Base-by-base conservation (phyloP, 768 basidiomycete species). In the Auricularia cornea region DNA sequence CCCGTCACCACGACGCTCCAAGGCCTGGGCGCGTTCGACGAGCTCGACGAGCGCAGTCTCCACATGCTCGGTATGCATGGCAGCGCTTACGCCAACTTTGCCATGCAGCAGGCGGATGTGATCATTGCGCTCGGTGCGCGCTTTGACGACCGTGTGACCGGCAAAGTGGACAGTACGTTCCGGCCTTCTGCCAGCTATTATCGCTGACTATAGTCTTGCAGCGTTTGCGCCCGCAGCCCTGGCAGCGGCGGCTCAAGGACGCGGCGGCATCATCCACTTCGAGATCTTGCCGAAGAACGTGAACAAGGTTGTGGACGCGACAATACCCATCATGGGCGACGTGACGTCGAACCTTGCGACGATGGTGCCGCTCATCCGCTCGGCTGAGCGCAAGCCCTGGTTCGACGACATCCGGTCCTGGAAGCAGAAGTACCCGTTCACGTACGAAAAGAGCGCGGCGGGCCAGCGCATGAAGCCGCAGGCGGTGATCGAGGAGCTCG, bases 61-160 rank as follows among this genome's bases (percentile, higher is more conserved):
- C 94, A 98, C 75, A 98, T 98, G 96, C 84, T 99, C 62, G 96
- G 96, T 63, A 98, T 98, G 97, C 97, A 98, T 78, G 97, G 97
- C 3, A 87, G 86, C 31, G 94, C 95, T 3, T 98, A 98, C 70
- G 97, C 97, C 69, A 99, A 99, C 78, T 77, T 97, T 51, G 96
- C 96, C 3, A 98, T 99, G 84, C 97, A 99, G 77, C 79, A 91
- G 59, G 97, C 97, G 48, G 97, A 99, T 72, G 88, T 98, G 63
- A 93, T 99, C 79, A 95, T 99, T 67, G 95, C 96, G 26, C 88
- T 99, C 40, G 97, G 97, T 59, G 92, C 85, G 28, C 87, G 97
- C 44, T 99, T 99, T 72, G 97, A 99, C 71, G 97, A 99, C 76
- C 95, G 96, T 72, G 94, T 98, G 8, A 98, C 95, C 3, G 93